phyloP scores from a whole-genome alignment of 768 basidiomycete species.

The Boletus rex-veris region DNA sequence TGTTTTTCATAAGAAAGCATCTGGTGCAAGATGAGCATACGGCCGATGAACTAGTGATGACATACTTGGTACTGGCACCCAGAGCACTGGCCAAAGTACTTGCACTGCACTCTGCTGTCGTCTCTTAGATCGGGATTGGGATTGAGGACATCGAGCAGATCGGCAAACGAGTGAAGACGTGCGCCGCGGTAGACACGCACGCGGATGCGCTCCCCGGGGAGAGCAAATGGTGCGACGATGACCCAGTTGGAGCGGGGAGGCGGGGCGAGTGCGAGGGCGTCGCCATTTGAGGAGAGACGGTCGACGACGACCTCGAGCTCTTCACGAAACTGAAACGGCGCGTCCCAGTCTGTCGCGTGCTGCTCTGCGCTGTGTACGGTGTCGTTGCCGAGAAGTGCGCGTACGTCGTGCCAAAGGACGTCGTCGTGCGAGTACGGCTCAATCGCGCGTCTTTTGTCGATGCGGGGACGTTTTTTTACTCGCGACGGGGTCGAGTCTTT shows the following conservation, averaged over 20 bases:
- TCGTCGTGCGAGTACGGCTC: conserved; percentile 72
- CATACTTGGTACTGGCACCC: conserved; percentile 93
- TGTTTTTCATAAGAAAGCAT: conserved; percentile 89
- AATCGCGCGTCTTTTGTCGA: background rate
- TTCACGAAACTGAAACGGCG: conserved; percentile 57
- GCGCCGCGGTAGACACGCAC: conserved; percentile 69
- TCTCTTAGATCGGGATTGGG: conserved; percentile 70
- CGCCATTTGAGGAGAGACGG: conserved; percentile 61
- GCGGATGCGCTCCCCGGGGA: conserved; percentile 79
- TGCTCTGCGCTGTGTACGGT: conserved; percentile 48
- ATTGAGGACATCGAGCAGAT: conserved; percentile 60
- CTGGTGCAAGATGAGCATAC: conserved; percentile 32
- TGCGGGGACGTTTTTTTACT: conserved; percentile 29
- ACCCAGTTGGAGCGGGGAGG: conserved; percentile 64
- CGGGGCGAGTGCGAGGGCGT: conserved; percentile 56
- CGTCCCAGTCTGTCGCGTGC: conserved; percentile 46
- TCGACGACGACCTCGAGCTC: conserved; percentile 67
- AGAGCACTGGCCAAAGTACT: conserved; percentile 85
- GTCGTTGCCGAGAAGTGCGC: conserved; percentile 60
- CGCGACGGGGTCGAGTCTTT: too few relatives aligned
- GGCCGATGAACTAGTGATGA: background rate
- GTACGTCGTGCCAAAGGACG: conserved; percentile 70
- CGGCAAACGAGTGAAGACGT: conserved; percentile 71
- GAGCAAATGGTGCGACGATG: conserved; percentile 75
- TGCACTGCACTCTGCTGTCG: conserved; percentile 62